Percentiles rank a stretch among this genome's conserved stretches.
Evolutionary conservation across 1,284 basidiomycete genomes (phyloP).

Genomic region (Rhizopogon parksii): DNA sequence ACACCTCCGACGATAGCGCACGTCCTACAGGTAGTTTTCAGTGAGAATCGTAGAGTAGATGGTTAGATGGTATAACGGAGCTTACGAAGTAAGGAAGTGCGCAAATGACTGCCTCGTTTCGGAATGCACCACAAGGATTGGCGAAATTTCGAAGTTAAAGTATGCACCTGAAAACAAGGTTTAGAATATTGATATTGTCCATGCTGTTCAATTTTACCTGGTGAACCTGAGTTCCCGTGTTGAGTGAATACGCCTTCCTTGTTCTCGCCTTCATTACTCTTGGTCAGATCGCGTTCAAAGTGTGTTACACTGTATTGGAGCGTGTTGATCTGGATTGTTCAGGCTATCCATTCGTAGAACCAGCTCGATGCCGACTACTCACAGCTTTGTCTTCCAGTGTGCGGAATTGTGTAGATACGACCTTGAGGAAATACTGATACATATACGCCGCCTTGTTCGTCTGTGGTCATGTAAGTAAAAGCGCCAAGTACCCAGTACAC

Average conservation of each 20-base stretch:
- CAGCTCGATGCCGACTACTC: slow-evolving; percentile 20
- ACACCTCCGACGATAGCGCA: slow-evolving; percentile 98
- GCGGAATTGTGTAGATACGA: slow-evolving; percentile 88
- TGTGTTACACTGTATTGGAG: slow-evolving; percentile 94
- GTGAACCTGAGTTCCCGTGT: slow-evolving; percentile 76
- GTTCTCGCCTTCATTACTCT: slow-evolving; percentile 54
- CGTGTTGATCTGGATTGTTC: slow-evolving; percentile 52
- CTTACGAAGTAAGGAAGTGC: slow-evolving; percentile 94
- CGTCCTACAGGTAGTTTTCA: slow-evolving; percentile 48
- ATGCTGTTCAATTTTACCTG: slow-evolving; percentile 38
- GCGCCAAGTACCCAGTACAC: slow-evolving; percentile 2
- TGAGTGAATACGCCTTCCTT: slow-evolving; percentile 70
- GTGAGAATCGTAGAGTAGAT: slow-evolving; percentile 1
- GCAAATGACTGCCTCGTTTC: slow-evolving; percentile 92
- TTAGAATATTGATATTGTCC: not conserved
- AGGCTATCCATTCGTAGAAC: not conserved
- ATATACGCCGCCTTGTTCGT: slow-evolving; percentile 72
- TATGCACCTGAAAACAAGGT: slow-evolving; percentile 53
- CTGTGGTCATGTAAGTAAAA: slow-evolving; percentile 28
- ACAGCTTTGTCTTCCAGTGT: slow-evolving; percentile 72
- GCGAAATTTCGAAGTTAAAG: slow-evolving; percentile 98
- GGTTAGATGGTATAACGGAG: not conserved
- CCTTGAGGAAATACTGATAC: slow-evolving; percentile 98
- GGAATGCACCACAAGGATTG: slow-evolving; percentile 86
- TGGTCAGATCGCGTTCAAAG: slow-evolving; percentile 85